Conservation (phyloP, 208 protist species). For the Leishmania mexicana region DNA sequence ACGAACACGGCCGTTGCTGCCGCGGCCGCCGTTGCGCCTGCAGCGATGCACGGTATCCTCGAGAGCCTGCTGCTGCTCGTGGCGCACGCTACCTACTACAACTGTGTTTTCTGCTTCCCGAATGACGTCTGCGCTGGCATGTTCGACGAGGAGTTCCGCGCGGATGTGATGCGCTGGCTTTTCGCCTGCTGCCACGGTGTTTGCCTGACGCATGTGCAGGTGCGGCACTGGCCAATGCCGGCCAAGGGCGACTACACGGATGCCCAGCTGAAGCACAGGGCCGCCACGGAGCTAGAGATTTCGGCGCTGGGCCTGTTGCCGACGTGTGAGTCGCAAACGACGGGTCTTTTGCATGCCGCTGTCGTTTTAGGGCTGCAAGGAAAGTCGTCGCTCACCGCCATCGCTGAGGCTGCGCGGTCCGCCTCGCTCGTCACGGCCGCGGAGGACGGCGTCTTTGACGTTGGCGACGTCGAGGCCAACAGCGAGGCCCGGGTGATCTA, state of each 20-base stretch:
- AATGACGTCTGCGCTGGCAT: slow-evolving; percentile 78
- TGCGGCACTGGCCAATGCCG: slow-evolving; percentile 63
- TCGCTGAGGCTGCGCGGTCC: neutral
- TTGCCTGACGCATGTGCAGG: slow-evolving; percentile 60
- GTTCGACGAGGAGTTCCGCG: slow-evolving; percentile 68
- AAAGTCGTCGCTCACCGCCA: neutral
- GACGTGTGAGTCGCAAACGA: neutral
- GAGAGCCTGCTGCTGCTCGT: slow-evolving; percentile 50
- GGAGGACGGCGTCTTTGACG: slow-evolving; percentile 49
- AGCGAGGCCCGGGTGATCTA: slow-evolving; percentile 67
- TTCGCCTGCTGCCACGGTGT: slow-evolving; percentile 84
- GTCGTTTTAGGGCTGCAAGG: neutral
- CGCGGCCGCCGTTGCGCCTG: slow-evolving; percentile 35
- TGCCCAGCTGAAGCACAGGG: slow-evolving; percentile 4
- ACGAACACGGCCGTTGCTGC: slow-evolving; percentile 37
- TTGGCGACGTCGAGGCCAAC: slow-evolving; percentile 74
- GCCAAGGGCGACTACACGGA: slow-evolving; percentile 30
- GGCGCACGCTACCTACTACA: slow-evolving; percentile 64
- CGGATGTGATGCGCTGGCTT: slow-evolving; percentile 71
- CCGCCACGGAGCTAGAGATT: slow-evolving; percentile 7
- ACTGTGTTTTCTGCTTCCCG: slow-evolving; percentile 71
- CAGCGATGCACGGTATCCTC: slow-evolving; percentile 66
- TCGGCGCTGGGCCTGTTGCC: slow-evolving; percentile 8
- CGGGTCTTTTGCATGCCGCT: neutral
- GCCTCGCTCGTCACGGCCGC: neutral